These are phyloP conservation scores for Fraxinus dipetala DNA, from an alignment of 305 asterid species.

Conservation along the genomic window DNA sequence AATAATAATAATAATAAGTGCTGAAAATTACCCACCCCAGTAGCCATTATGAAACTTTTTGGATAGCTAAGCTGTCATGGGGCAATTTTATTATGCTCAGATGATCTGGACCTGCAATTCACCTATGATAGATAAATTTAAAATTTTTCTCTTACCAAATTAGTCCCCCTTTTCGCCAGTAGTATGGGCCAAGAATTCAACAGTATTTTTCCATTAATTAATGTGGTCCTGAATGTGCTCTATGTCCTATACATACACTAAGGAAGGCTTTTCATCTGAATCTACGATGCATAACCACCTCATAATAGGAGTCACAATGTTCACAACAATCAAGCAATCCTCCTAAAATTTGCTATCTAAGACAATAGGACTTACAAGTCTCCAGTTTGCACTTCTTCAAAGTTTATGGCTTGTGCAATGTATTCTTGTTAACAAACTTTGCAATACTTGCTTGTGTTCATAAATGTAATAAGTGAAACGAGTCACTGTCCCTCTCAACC, in stretches of 20 bases:
- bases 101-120: neutral
- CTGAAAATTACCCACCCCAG: neutral
- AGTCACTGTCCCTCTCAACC: neutral
- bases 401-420: neutral
- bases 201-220: neutral
- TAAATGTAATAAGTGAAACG: neutral
- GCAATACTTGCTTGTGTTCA: neutral
- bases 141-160: neutral
- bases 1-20: neutral
- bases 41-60: neutral
- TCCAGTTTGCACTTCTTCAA: neutral
- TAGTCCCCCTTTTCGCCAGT: neutral
- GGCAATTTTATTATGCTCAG: neutral
- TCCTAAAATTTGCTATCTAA: neutral
- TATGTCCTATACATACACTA: neutral
- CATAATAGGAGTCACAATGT: neutral
- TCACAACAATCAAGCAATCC: neutral
- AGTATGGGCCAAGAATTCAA: neutral
- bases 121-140: conserved; percentile 20
- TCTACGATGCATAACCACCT: neutral
- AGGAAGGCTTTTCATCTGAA: neutral
- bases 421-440: neutral
- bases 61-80: neutral
- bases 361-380: neutral
- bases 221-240: neutral